Percentiles rank a stretch among this genome's conserved stretches.
These are phyloP conservation scores for Coemansia sp. DNA, from an alignment of 192 early-diverging fungal genomes.

Conservation along the genomic window DNA sequence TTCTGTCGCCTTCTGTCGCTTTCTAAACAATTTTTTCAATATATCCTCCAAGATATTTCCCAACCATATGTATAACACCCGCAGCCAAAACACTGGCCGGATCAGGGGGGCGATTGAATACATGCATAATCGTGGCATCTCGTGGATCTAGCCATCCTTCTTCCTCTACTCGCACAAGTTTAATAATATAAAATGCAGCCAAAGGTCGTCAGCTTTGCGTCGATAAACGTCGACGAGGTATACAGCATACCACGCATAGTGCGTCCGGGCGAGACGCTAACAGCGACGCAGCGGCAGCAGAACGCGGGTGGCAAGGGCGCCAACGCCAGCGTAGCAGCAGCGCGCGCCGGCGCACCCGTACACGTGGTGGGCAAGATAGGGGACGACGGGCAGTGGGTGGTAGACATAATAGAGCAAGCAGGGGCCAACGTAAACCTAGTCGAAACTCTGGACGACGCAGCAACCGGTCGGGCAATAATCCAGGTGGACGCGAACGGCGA, in stretches of 20 bases:
- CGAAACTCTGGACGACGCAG: slow-evolving; percentile 53
- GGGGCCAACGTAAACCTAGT: slow-evolving; percentile 71
- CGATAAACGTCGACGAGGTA: slow-evolving; percentile 57
- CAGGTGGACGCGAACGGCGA: slow-evolving; percentile 76
- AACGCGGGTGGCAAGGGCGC: slow-evolving; percentile 67
- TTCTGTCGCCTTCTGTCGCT: too few relatives aligned
- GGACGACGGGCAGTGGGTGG: slow-evolving; percentile 77
- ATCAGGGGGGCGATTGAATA: not conserved
- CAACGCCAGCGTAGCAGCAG: slow-evolving; percentile 86
- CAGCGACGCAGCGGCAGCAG: slow-evolving; percentile 23
- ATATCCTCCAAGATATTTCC: too few relatives aligned
- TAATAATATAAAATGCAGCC: slow-evolving; percentile 21
- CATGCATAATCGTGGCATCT: not conserved
- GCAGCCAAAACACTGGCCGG: not conserved
- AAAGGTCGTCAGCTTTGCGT: slow-evolving; percentile 38
- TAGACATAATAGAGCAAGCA: slow-evolving; percentile 59
- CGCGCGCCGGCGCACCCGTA: slow-evolving; percentile 66
- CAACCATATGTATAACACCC: too few relatives aligned
- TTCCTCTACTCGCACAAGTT: not conserved
- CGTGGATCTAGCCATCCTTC: not conserved
- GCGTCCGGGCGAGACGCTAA: slow-evolving; percentile 42
- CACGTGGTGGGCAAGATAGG: slow-evolving; percentile 82
- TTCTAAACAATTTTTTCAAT: too few relatives aligned
- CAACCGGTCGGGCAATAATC: slow-evolving; percentile 84
- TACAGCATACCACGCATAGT: slow-evolving; percentile 47